phyloP scores from a whole-genome alignment of 352 stramenopile genomes.

The Hyaloperonospora arabidopsidis region DNA sequence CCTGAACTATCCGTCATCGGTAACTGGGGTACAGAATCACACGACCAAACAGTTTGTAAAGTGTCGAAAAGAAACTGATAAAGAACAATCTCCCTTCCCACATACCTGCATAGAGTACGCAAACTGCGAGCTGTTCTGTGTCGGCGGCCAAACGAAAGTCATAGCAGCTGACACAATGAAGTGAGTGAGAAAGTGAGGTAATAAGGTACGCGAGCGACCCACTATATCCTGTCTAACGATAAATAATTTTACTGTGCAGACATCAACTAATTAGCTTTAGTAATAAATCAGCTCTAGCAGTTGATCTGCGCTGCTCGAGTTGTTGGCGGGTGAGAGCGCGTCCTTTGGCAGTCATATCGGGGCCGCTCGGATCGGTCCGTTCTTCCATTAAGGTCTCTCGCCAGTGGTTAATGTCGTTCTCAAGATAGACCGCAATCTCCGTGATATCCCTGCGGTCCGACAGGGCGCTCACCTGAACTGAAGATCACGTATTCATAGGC shows the following conservation, averaged over 20 bases:
- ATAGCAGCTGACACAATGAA: constrained; percentile 86
- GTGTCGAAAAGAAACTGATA: constrained; percentile 10
- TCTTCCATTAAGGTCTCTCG: not conserved
- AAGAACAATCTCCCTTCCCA: constrained; percentile 1
- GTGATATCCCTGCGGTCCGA: not conserved
- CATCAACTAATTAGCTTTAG: not conserved
- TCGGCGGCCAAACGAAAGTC: constrained; percentile 86
- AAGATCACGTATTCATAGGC: not conserved
- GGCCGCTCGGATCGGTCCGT: not conserved
- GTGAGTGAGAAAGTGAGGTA: too few relatives aligned
- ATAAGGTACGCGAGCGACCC: too few relatives aligned
- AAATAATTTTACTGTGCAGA: not conserved
- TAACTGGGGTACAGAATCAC: constrained; percentile 30
- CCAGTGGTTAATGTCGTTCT: too few relatives aligned
- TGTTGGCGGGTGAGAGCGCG: not conserved
- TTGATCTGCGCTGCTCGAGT: too few relatives aligned
- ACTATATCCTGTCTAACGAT: too few relatives aligned
- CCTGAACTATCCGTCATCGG: constrained; percentile 61
- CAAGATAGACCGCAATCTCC: not conserved
- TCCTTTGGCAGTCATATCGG: too few relatives aligned
- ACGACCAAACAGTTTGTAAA: constrained; percentile 8
- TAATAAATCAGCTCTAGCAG: not conserved
- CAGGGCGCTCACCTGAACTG: not conserved
- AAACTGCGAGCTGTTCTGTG: constrained; percentile 77
- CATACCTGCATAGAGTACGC: constrained; percentile 78